Base-by-base conservation (phyloP, 2,329 filamentous ascomycete genomes). In the Aspergillus costaricaensis region DNA sequence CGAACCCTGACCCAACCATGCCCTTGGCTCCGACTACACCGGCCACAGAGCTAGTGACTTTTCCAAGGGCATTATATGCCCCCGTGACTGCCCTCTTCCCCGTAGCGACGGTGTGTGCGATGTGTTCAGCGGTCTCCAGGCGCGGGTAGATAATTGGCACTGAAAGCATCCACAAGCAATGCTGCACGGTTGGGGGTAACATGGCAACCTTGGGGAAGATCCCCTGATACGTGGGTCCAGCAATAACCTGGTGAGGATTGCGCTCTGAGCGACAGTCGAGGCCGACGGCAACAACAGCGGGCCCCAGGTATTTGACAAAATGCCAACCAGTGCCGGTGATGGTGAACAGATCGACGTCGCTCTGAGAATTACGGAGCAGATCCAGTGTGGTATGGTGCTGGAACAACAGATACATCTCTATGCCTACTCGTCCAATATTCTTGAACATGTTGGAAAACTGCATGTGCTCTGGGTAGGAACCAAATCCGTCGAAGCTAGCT, bases 251-350 rank as follows among this genome's bases (percentile, higher is more conserved):
- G 62, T 89, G 88, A 62, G 92, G 91, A 56, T 91, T 96, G 55
- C 95, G 84, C 77, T 99, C 95, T 5, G 93, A 96, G 55, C 95
- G 88, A 67, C 92, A 94, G 75, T 99, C 95, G 2, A 91, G 89
- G 0, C 94, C 95, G 54, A 96, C 89, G 0, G 96, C 89, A 0
- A 92, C 92, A 12, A 99, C 88, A 4, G 91, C 91, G 0, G 95
- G 95, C 0, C 95, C 95, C 5, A 99, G 86, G 70, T 91, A 97
- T 77, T 99, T 99, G 77, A 99, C 87, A 76, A 98, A 99, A 76
- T 99, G 95, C 95, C 95, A 99, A 7, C 95, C 95, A 19, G 90
- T 90, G n/a, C 95, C 94, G 0, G 95, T 98, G 58, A 99, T 89
- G 1, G 94, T 98, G 78, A 99, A 99, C 5, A 99, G 86, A 69